Base-by-base conservation (phyloP, 129 eudicot species). In the Saposhnikovia divaricata region DNA sequence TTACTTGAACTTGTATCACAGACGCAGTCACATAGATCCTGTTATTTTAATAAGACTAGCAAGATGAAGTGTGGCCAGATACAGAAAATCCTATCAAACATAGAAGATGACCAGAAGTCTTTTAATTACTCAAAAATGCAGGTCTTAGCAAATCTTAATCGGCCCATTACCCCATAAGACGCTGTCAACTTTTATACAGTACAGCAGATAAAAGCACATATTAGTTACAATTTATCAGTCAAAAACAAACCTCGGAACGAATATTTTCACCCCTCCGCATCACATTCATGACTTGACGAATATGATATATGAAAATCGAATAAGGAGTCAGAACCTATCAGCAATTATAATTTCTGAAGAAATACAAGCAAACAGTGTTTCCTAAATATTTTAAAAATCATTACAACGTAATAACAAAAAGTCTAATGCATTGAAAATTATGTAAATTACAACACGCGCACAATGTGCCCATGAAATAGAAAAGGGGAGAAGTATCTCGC, bases 251-350 rank as follows among this genome's bases (percentile, higher is more conserved):
- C 98, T 93, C 93, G 7, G 93, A 89, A 39, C 89, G 96, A 74
- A 87, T 81, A 81, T 83, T 91, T 77, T 82, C 93, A 27, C 93
- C 92, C 86, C 98, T 90, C 74, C 98, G 86, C 91, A 89, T 87
- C 59, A 93, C 96, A 89, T 85, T 83, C 79, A 89, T 80, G 70
- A 93, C 88, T 34, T 90, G 93, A 10, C 93, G 93, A 80, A 93
- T 89, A 96, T 93, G 93, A 85, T 59, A 66, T 68, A 87, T 46
- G 44, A 42, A 80, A 72, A 78, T 3, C 9, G 21, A 39, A 45
- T 39, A 25, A 31, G 50, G n/a, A 31, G 78, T 80, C 69, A 44
- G 46, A 11, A 69, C 21, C 15, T 48, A 45, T 4, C 25, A 25
- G 34, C 21, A 46, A 74, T 74, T n/a, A 14, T 6, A 46, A 39